phyloP scores from a whole-genome alignment of 352 stramenopile genomes.

The Pythium inflatum region DNA sequence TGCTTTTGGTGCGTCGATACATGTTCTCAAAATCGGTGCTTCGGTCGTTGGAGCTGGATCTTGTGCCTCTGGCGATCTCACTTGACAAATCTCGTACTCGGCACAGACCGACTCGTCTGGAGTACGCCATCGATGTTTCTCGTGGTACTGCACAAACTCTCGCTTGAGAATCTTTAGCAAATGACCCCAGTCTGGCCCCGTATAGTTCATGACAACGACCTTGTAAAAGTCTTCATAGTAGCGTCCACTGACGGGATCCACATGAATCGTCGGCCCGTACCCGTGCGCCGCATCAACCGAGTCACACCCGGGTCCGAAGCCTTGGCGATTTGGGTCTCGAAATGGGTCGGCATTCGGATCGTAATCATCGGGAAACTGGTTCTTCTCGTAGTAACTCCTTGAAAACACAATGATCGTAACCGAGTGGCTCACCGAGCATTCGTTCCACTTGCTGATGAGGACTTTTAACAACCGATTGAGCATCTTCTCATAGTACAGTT shows the following conservation, averaged over 20 bases:
- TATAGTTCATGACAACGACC: constrained; percentile 86
- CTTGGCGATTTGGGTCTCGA: constrained; percentile 49
- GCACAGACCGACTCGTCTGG: constrained; percentile 41
- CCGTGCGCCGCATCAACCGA: constrained; percentile 33
- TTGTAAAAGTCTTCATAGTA: constrained; percentile 88
- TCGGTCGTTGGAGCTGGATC: no score
- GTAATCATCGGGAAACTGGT: constrained; percentile 67
- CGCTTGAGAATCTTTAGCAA: constrained; percentile 92
- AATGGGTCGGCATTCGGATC: constrained; percentile 51
- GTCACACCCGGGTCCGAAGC: constrained; percentile 43
- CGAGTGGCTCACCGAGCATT: constrained; percentile 85
- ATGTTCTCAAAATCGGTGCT: neutral
- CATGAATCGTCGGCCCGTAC: constrained; percentile 65
- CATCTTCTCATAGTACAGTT: constrained; percentile 93
- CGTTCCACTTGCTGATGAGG: constrained; percentile 86
- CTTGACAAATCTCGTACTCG: constrained; percentile 52
- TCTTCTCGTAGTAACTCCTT: constrained; percentile 81
- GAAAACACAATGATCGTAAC: constrained; percentile 94
- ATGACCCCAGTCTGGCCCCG: constrained; percentile 89
- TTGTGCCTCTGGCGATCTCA: neutral
- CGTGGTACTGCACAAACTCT: constrained; percentile 94
- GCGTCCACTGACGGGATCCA: constrained; percentile 50
- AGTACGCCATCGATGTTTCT: constrained; percentile 66
- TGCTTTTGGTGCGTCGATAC: no score
- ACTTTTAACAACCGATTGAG: constrained; percentile 75